phyloP scores from a whole-genome alignment of 441 rosid genomes.

The Gossypium trilobum region DNA sequence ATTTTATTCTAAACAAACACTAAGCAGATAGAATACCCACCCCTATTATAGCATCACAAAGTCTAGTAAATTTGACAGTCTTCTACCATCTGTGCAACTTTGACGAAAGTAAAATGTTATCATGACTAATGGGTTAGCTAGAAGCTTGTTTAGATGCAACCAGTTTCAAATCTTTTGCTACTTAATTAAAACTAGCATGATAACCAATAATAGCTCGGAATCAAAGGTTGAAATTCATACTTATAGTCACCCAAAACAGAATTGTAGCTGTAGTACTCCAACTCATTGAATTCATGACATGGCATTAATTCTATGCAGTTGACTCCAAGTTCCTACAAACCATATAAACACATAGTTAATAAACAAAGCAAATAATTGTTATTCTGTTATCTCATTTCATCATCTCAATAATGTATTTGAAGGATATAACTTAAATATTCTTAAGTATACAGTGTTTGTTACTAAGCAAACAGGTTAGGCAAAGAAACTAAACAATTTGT shows the following conservation, averaged over 20 bases:
- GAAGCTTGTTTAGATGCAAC: slow-evolving; percentile 7
- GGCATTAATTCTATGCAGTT: slow-evolving; percentile 96
- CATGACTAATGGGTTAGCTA: not conserved
- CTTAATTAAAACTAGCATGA: slow-evolving; percentile 1
- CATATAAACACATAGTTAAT: slow-evolving; percentile 16
- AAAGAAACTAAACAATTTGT: not conserved
- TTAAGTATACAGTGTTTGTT: not conserved
- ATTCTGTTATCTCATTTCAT: slow-evolving; percentile 5
- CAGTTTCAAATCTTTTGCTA: not conserved
- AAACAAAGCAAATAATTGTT: slow-evolving; percentile 4
- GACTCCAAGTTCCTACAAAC: slow-evolving; percentile 81
- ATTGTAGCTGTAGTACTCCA: slow-evolving; percentile 83
- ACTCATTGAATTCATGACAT: slow-evolving; percentile 92
- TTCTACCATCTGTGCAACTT: not conserved
- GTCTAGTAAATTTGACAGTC: not conserved
- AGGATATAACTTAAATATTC: not conserved
- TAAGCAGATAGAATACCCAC: not conserved
- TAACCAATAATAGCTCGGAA: slow-evolving; percentile 3
- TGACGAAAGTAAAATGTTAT: not conserved
- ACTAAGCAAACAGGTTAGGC: not conserved
- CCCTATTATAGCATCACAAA: not conserved
- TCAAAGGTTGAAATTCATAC: slow-evolving; percentile 35
- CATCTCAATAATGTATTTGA: slow-evolving; percentile 4
- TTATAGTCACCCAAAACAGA: slow-evolving; percentile 64
- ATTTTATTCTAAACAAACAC: not conserved